Conservation (phyloP, 2,329 filamentous ascomycete species). For the Apiospora saccharicola region DNA sequence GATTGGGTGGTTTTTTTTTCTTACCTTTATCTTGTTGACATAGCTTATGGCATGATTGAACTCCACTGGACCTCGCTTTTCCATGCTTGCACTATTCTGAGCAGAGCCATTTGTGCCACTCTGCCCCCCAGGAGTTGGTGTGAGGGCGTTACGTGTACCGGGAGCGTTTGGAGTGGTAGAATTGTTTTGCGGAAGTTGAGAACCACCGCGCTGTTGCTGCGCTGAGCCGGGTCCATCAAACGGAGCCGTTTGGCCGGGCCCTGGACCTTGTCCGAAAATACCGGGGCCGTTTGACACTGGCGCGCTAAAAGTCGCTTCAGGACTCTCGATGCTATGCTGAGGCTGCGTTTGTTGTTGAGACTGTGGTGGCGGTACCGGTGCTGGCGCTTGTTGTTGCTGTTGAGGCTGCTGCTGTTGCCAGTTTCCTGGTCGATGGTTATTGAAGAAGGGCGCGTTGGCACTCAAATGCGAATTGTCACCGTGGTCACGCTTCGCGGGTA, state of each 20-base stretch:
- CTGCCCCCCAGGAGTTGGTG: constrained; percentile 65
- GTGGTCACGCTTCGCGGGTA: constrained; percentile 63
- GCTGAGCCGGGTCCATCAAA: constrained; percentile 42
- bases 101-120: constrained; percentile 68
- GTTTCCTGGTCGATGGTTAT: constrained; percentile 54
- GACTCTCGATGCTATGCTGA: constrained; percentile 68
- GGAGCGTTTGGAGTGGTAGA: constrained; percentile 52
- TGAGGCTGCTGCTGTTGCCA: constrained; percentile 56
- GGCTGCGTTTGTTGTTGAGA: constrained; percentile 56
- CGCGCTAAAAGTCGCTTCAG: constrained; percentile 67
- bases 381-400: not conserved
- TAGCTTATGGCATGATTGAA: constrained; percentile 99
- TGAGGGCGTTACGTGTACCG: constrained; percentile 61
- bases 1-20: constrained; percentile 35
- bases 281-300: constrained; percentile 59
- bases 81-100: constrained; percentile 66
- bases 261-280: constrained; percentile 54
- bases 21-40: constrained; percentile 98
- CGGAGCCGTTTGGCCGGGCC: constrained; percentile 37
- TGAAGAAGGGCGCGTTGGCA: constrained; percentile 52
- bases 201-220: constrained; percentile 42
- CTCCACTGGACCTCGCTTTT: constrained; percentile 93
- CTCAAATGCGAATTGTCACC: constrained; percentile 46
- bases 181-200: constrained; percentile 39
- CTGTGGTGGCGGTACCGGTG: constrained; percentile 35